Base-by-base conservation (phyloP, 306 rosid genomes). In the Inga leiocalycina region DNA sequence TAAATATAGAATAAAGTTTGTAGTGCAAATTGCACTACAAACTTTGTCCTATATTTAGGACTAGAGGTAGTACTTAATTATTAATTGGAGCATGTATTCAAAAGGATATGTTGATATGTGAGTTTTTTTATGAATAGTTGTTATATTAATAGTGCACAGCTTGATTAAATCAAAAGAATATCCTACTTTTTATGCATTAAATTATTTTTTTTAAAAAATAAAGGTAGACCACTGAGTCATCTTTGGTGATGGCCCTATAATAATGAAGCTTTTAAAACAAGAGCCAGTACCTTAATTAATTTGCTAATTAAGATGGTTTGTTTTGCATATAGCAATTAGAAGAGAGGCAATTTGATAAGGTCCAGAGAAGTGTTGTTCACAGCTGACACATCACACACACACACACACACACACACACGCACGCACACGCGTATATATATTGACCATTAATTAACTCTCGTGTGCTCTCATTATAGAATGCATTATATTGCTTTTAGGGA, bases 401-500 rank as follows among this genome's bases (percentile, higher is more conserved):
- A 27, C 30, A 1, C 30, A 27, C 30, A 1, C 30, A 27, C 30
- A 1, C 30, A 27, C 30, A 1, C 79, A 62, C 59, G 24, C 12
- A 46, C 52, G 10, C 13, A 46, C 79, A 48, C 59, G 24, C 3
- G 12, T 5, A 49, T 14, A 49, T 14, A 49, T 62, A 77, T 43
- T 84, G 75, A 79, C 71, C 54, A 48, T 43, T 48, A 43, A 20
- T 57, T 20, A 49, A 15, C 56, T 14, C 35, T 22, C 69, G 44
- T 10, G 54, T 4, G 0, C 56, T 64, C 39, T 0, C 8, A 56
- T 15, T 34, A 4, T 65, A 65, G 46, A 46, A 71, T 70, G 74
- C 74, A 68, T 37, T 68, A 37, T 39, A 71, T 84, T 56, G 66
- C 72, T 79, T 84, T 79, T 44, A 45, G 74, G 81, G 81, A 84